Evolutionary conservation across 306 rosid genomes (phyloP), one percentile per base, ranked within the genome.

Genomic region (Castanea crenata): DNA sequence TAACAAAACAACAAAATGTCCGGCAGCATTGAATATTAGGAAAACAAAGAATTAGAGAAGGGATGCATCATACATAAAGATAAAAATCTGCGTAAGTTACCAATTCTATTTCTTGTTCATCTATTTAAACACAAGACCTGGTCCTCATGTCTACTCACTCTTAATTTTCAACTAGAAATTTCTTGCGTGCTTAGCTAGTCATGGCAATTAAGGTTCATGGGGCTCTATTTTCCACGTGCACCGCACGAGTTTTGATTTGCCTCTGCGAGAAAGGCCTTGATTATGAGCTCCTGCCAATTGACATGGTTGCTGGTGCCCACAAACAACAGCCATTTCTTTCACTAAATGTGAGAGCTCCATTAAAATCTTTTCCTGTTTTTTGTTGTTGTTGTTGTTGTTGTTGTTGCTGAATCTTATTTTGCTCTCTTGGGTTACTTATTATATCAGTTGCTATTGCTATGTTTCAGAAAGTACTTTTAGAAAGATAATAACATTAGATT

Each of bases 191-290:
- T 35, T 5, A 23, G 35, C 6, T 2, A 44, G 18, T 16, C 25
- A 46, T 63, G 75, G 65, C 81, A 63, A 79, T 63, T 56, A 75
- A 54, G 51, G 73, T 78, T 69, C 74, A 69, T 59, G 86, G 80
- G 10, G 7, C 54, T 46, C 58, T 74, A 13, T 0, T 7, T 11
- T 78, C 82, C 73, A 74, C 79, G 4, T 68, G 81, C 78, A 77
- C 85, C 0, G 81, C 85, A 0, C 80, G 69, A 1, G 80, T 74
- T 69, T 58, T 74, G 82, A 79, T 78, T 15, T 78, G 77, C 71
- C 81, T 76, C 51, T 41, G 6, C n/a, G 81, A 82, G 69, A 82
- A 77, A 63, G 85, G 78, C 41, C 77, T 73, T 38, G 34, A 18
- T 1, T 67, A 56, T 32, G 57, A 73, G 79, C 82, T 82, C 54